phyloP scores from a whole-genome alignment of 2,329 filamentous ascomycete genomes.

The Kalmusia sp. region DNA sequence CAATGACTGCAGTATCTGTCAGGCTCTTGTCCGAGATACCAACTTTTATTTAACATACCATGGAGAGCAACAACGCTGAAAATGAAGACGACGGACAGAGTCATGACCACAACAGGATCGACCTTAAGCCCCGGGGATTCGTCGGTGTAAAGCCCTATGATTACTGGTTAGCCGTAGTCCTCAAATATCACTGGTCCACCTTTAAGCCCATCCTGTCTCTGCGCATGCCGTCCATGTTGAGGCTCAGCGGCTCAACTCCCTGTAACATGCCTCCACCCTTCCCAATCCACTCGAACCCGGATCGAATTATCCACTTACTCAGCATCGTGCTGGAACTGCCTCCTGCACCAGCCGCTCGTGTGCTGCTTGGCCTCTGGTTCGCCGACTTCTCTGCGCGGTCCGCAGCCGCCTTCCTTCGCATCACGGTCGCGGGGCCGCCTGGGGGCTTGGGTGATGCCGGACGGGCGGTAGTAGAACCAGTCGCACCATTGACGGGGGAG shows the following conservation, averaged over 20 bases:
- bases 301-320: conserved; percentile 66
- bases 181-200: not conserved
- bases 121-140: conserved; percentile 97
- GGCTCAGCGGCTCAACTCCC: no score
- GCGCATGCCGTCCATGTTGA: not conserved
- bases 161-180: conserved; percentile 22
- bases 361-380: conserved; percentile 91
- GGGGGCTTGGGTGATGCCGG: conserved; percentile 88
- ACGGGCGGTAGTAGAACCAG: conserved; percentile 75
- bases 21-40: conserved; percentile 2
- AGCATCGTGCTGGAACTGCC: conserved; percentile 98
- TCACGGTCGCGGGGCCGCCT: conserved; percentile 92
- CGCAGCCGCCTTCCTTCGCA: conserved; percentile 92
- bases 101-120: conserved; percentile 95
- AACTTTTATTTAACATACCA: conserved; percentile 70
- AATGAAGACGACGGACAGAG: conserved; percentile 96
- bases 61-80: conserved; percentile 98
- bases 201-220: not conserved
- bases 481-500: conserved; percentile 46
- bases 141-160: conserved; percentile 90
- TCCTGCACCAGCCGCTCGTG: conserved; percentile 89
- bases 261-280: conserved; percentile 6
- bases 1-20: conserved; percentile 72
- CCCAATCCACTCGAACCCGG: not conserved
- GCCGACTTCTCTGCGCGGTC: conserved; percentile 97